Evolutionary conservation across 2,329 filamentous ascomycete species (phyloP).

Genomic region (Sarocladium brachiariae): DNA sequence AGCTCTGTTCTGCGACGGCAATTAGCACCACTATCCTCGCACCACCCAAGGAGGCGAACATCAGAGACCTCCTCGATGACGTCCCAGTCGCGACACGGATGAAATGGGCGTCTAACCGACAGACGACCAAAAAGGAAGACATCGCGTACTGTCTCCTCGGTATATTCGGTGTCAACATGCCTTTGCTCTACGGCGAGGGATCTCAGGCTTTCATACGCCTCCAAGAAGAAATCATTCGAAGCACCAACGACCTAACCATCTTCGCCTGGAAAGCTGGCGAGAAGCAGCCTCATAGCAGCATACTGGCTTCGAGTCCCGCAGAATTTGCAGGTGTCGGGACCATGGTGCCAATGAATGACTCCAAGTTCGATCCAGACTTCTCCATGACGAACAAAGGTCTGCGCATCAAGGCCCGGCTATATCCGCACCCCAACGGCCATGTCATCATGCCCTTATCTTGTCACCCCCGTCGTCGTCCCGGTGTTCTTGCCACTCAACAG

Average conservation of each 20-base stretch:
- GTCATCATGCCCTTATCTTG: not conserved
- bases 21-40: not conserved
- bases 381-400: not conserved
- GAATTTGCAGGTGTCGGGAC: not conserved
- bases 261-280: constrained; percentile 16
- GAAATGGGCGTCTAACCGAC: constrained; percentile 22
- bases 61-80: constrained; percentile 6
- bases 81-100: constrained; percentile 17
- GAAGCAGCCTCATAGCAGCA: not conserved
- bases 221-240: constrained; percentile 24
- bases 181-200: constrained; percentile 24
- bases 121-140: constrained; percentile 20
- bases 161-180: constrained; percentile 25
- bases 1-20: not conserved
- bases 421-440: not conserved
- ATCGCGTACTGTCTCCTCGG: constrained; percentile 24
- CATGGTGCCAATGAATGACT: not conserved
- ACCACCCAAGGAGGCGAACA: not conserved
- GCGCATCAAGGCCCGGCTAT: not conserved
- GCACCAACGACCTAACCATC: constrained; percentile 20
- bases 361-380: not conserved
- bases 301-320: not conserved
- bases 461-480: not conserved
- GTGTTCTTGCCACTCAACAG: not conserved
- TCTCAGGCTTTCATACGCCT: constrained; percentile 21